Conservation (phyloP, 805 yeast species). For the Maudiozyma bulderi region DNA sequence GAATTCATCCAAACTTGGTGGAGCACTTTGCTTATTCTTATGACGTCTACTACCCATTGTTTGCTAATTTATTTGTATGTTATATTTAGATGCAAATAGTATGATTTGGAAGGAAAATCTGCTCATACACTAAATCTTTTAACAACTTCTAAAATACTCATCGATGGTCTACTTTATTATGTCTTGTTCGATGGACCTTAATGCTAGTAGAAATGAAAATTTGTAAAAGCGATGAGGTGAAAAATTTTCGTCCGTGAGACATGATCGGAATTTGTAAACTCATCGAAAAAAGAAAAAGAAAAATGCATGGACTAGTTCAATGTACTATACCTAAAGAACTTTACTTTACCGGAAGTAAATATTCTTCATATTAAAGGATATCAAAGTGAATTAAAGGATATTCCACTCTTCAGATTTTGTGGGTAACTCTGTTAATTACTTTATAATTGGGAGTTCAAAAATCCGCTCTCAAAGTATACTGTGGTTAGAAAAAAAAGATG, state of each 20-base stretch:
- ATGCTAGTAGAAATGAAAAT: neutral
- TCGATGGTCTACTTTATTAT: too few relatives aligned
- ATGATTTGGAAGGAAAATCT: neutral
- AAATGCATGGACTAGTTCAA: too few relatives aligned
- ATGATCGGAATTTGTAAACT: neutral
- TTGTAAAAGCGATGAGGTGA: slow-evolving; percentile 10
- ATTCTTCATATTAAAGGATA: too few relatives aligned
- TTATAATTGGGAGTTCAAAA: too few relatives aligned
- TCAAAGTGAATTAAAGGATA: too few relatives aligned
- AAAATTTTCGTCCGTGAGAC: slow-evolving; percentile 7
- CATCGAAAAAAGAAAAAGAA: slow-evolving; percentile 2
- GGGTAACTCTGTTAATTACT: too few relatives aligned
- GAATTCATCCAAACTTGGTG: slow-evolving; percentile 83
- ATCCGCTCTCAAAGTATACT: too few relatives aligned
- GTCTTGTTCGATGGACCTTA: too few relatives aligned
- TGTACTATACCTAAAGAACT: too few relatives aligned
- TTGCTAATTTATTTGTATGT: neutral
- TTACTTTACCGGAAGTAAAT: too few relatives aligned
- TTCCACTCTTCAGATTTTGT: too few relatives aligned
- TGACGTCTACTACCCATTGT: slow-evolving; percentile 82
- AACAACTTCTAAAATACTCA: too few relatives aligned
- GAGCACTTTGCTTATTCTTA: slow-evolving; percentile 85
- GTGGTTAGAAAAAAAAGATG: neutral
- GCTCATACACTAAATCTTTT: neutral
- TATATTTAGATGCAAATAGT: neutral